Evolutionary conservation across 2,329 filamentous ascomycete species (phyloP).

Genomic region (Pseudocercospora fuligena): DNA sequence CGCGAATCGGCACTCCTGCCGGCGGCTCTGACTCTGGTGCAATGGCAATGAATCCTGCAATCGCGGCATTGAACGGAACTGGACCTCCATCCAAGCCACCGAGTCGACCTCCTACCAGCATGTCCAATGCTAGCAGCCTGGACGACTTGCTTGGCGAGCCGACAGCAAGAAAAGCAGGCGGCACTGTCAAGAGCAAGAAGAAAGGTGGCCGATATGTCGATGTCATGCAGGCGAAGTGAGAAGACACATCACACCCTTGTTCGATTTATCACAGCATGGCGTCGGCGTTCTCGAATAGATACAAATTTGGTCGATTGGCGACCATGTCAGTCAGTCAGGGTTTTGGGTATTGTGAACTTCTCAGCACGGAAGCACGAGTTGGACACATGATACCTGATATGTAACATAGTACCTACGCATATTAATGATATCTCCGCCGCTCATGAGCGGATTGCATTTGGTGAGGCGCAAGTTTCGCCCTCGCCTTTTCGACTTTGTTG

Average conservation of each 20-base stretch:
- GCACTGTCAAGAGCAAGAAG: slow-evolving; percentile 66
- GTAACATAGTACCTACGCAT: slow-evolving; percentile 6
- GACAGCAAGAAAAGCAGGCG: slow-evolving; percentile 66
- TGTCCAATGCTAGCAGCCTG: slow-evolving; percentile 92
- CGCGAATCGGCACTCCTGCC: slow-evolving; percentile 38
- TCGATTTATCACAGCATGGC: background rate
- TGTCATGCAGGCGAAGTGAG: slow-evolving; percentile 75
- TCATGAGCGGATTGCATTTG: background rate
- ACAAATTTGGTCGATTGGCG: background rate
- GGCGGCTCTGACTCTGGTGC: slow-evolving; percentile 24
- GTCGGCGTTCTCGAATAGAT: slow-evolving; percentile 6
- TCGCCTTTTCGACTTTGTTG: background rate
- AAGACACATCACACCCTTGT: background rate
- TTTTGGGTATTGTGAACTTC: background rate
- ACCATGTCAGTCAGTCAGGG: background rate
- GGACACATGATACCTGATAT: background rate
- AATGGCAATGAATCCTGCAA: slow-evolving; percentile 22
- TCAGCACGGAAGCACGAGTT: background rate
- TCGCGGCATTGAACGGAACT: slow-evolving; percentile 18
- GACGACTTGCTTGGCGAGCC: slow-evolving; percentile 86
- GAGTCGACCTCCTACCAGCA: slow-evolving; percentile 74
- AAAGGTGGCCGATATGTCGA: slow-evolving; percentile 91
- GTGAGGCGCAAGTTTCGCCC: background rate
- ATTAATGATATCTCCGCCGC: background rate
- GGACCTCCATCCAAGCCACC: slow-evolving; percentile 57